These are phyloP conservation scores for Golubevia sp. DNA, from an alignment of 1,284 basidiomycete species.

Conservation along the genomic window DNA sequence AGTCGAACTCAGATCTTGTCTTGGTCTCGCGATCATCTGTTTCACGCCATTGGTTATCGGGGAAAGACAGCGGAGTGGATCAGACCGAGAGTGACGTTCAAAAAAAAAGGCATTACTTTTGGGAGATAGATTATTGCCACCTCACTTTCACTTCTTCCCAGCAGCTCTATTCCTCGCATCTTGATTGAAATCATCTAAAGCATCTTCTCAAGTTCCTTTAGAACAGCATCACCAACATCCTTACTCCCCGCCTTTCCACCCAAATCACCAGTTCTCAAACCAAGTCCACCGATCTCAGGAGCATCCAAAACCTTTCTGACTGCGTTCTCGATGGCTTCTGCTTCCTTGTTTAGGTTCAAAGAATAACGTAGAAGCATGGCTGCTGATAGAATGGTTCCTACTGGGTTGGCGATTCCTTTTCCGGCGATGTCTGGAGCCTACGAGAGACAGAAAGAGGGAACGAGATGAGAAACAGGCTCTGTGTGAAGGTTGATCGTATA, in stretches of 20 bases:
- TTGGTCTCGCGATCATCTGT: too few relatives aligned
- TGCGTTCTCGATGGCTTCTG: constrained; percentile 81
- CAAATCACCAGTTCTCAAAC: constrained; percentile 83
- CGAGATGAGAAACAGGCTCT: background rate
- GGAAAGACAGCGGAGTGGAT: too few relatives aligned
- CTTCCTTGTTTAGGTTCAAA: constrained; percentile 80
- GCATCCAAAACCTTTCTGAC: constrained; percentile 86
- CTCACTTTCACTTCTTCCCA: too few relatives aligned
- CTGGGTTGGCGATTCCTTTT: constrained; percentile 91
- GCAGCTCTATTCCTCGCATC: too few relatives aligned
- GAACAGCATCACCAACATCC: constrained; percentile 82
- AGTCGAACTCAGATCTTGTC: too few relatives aligned
- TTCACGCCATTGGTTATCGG: too few relatives aligned
- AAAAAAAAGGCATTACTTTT: too few relatives aligned
- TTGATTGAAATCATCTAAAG: too few relatives aligned
- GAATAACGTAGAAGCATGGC: constrained; percentile 96
- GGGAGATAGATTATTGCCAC: too few relatives aligned
- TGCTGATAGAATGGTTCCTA: constrained; percentile 94
- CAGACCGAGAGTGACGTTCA: too few relatives aligned
- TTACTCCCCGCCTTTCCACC: constrained; percentile 77
- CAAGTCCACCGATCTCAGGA: constrained; percentile 73
- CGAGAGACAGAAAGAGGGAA: constrained; percentile 67
- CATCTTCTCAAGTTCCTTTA: constrained; percentile 74
- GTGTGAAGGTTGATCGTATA: constrained; percentile 17
- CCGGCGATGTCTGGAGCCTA: constrained; percentile 97